Conservation (phyloP, 441 rosid genomes). For the Aquilaria agallochum region DNA sequence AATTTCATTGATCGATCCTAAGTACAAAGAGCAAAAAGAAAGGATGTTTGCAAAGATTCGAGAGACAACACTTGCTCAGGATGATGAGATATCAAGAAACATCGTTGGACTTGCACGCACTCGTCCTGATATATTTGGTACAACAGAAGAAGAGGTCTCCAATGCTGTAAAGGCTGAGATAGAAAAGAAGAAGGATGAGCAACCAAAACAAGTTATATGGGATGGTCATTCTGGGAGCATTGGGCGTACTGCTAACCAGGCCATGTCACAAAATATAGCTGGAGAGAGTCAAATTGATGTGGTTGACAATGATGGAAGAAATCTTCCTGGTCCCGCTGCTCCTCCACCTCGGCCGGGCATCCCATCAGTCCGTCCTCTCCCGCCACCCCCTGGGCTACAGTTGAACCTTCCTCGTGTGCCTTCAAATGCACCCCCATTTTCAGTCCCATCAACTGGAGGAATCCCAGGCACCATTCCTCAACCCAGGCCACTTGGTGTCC, state of each 20-base stretch:
- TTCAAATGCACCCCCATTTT: conserved; percentile 53
- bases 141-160: conserved; percentile 99
- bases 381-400: conserved; percentile 92
- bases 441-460: conserved; percentile 37
- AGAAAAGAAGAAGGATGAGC: conserved; percentile 97
- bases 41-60: conserved; percentile 99
- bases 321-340: conserved; percentile 93
- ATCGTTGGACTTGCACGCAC: conserved; percentile 89
- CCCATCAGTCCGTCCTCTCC: conserved; percentile 73
- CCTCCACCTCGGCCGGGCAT: conserved; percentile 87
- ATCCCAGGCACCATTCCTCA: conserved; percentile 41
- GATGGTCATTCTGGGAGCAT: conserved; percentile 99
- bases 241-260: conserved; percentile 98
- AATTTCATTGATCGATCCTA: conserved; percentile 95
- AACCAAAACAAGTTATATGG: conserved; percentile 98
- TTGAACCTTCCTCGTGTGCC: conserved; percentile 87
- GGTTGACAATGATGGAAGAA: conserved; percentile 34
- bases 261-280: conserved; percentile 70
- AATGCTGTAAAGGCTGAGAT: conserved; percentile 99
- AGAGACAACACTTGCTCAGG: conserved; percentile 97
- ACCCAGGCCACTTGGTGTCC: conserved; percentile 69
- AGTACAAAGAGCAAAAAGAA: conserved; percentile 97
- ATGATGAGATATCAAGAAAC: conserved; percentile 96
- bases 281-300: conserved; percentile 74
- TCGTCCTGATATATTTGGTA: conserved; percentile 98